Conservation (phyloP, 495 filamentous ascomycete genomes). For the Friedmanniomyces endolithicus region DNA sequence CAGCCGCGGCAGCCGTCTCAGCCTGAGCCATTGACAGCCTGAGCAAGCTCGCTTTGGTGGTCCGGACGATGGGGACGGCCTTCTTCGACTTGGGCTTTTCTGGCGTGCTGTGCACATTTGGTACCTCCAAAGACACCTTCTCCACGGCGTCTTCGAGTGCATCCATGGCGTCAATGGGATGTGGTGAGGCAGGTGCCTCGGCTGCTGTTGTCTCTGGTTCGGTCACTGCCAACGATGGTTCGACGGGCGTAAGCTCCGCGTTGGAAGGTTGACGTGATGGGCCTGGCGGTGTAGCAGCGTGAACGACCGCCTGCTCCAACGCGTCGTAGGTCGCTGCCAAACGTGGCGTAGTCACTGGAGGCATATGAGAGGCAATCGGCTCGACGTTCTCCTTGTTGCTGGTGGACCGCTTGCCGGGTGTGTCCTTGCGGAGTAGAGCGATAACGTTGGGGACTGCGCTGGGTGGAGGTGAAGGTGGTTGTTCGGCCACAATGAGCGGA, state of each 20-base stretch:
- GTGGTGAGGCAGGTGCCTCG: constrained; percentile 30
- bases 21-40: constrained; percentile 11
- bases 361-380: constrained; percentile 1
- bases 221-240: not conserved
- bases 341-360: not conserved
- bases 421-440: constrained; percentile 9
- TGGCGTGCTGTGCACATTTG: constrained; percentile 3
- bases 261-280: not conserved
- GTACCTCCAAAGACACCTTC: constrained; percentile 33
- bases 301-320: constrained; percentile 10
- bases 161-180: constrained; percentile 57
- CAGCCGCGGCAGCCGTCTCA: not conserved
- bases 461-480: constrained; percentile 11
- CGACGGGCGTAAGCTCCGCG: not conserved
- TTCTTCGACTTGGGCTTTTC: constrained; percentile 15
- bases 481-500: not conserved
- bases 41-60: constrained; percentile 16
- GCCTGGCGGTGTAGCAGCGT: constrained; percentile 3
- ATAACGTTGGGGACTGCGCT: constrained; percentile 10
- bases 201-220: not conserved
- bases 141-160: constrained; percentile 57
- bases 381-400: constrained; percentile 24
- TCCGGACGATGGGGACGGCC: constrained; percentile 11
- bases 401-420: constrained; percentile 13
- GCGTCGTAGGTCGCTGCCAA: constrained; percentile 7